Percentiles rank a stretch among this genome's conserved stretches.
phyloP scores from a whole-genome alignment of 768 basidiomycete species.

The Paxillus ammoniavirescens region DNA sequence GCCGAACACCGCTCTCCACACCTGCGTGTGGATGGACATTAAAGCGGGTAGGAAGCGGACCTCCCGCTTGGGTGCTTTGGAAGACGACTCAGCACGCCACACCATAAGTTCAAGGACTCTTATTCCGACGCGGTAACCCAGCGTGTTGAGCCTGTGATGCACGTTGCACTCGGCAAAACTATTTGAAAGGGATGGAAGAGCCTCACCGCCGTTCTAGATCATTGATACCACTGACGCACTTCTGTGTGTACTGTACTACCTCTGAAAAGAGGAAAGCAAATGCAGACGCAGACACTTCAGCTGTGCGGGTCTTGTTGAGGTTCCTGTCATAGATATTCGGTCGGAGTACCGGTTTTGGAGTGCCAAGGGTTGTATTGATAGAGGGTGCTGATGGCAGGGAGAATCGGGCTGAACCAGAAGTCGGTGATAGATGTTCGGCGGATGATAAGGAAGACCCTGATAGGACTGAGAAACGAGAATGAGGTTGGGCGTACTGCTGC shows the following conservation, averaged over 20 bases:
- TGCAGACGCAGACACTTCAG: slow-evolving; percentile 81
- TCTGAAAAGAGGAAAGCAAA: slow-evolving; percentile 93
- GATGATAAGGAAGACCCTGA: slow-evolving; percentile 56
- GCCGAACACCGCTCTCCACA: slow-evolving; percentile 94
- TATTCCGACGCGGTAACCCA: slow-evolving; percentile 90
- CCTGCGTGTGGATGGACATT: slow-evolving; percentile 92
- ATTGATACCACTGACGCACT: slow-evolving; percentile 89
- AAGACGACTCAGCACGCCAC: slow-evolving; percentile 73
- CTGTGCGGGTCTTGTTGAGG: slow-evolving; percentile 80
- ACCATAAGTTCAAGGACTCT: slow-evolving; percentile 85
- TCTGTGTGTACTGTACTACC: slow-evolving; percentile 94
- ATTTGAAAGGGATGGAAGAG: neutral
- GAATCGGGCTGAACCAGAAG: slow-evolving; percentile 63
- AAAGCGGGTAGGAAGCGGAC: slow-evolving; percentile 87
- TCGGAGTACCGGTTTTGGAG: slow-evolving; percentile 41
- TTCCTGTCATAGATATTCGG: slow-evolving; percentile 88
- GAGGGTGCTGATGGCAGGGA: slow-evolving; percentile 60
- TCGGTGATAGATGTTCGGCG: slow-evolving; percentile 49
- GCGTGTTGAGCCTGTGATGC: slow-evolving; percentile 72
- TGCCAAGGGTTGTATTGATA: slow-evolving; percentile 39
- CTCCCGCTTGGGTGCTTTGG: slow-evolving; percentile 91
- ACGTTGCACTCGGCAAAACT: neutral
- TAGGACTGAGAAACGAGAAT: slow-evolving; percentile 66
- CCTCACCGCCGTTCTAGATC: slow-evolving; percentile 89
- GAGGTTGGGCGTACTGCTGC: slow-evolving; percentile 51